Evolutionary conservation across 331 rosid genomes (phyloP), one percentile per base, ranked within the genome.

Genomic region (Arachis monticola): DNA sequence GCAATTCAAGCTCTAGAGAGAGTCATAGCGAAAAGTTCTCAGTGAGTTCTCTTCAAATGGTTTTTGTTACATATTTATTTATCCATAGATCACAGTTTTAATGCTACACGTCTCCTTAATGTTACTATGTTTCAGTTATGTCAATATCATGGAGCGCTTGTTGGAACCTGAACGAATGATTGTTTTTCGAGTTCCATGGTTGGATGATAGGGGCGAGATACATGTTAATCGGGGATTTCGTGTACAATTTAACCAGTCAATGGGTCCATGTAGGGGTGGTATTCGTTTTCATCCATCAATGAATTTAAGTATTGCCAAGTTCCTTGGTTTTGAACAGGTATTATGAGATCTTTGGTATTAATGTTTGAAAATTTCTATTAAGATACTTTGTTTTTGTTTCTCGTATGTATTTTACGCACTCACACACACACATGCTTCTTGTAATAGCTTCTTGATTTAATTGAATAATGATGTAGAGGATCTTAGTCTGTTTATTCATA

Each of bases 231-330:
- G 98, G 38, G 99, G 97, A 59, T 95, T 88, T 79, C 89, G 99
- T 67, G 99, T 95, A 73, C 98, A 95, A 70, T 95, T 90, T 77
- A 95, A 90, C 85, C 99, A 95, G 88, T 92, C 99, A 46, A 75
- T 90, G 98, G 99, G 98, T 74, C 99, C 99, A 44, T 92, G 98
- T 74, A 90, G 99, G 85, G 99, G 99, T 69, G 98, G 99, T 77
- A 83, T 95, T 66, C 97, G 99, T 65, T 95, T 92, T 85, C 99
- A 95, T 81, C 98, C 96, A 30, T 88, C 88, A 60, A 86, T 95
- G 98, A 95, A 85, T 86, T 90, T 89, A 81, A 95, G 98, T 59
- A 79, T 90, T 81, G 87, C 99, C 71, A 95, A 95, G 84, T 95
- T 95, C 86, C 98, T 95, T 80, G 99, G 96, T 74, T 92, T 95